Evolutionary conservation across 2,329 filamentous ascomycete species (phyloP).

Genomic region (Cladosporium halotolerans): DNA sequence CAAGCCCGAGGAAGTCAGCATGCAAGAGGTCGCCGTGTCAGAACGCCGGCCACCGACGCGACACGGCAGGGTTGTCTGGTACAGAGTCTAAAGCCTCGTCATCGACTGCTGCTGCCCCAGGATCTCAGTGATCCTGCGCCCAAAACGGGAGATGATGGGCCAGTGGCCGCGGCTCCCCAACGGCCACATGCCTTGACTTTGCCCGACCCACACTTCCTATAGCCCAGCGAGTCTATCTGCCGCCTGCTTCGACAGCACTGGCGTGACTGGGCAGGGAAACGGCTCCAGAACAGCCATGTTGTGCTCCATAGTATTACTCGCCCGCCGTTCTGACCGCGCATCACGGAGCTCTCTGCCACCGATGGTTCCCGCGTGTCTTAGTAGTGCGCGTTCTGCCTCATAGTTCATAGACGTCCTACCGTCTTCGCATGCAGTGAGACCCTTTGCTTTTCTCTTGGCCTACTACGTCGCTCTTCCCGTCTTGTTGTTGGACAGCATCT

Average conservation of each 20-base stretch:
- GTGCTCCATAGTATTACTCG: neutral
- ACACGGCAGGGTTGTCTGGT: too few relatives aligned
- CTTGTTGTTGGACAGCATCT: neutral
- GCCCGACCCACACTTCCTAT: conserved; percentile 2
- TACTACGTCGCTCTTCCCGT: neutral
- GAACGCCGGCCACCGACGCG: conserved; percentile 1
- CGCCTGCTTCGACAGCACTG: neutral
- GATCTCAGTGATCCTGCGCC: neutral
- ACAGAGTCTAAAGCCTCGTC: neutral
- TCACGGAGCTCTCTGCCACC: conserved; percentile 7
- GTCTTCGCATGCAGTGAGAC: neutral
- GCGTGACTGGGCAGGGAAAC: neutral
- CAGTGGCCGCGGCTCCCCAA: conserved; percentile 8
- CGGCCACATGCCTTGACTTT: conserved; percentile 2
- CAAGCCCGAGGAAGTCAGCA: too few relatives aligned
- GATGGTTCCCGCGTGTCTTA: neutral
- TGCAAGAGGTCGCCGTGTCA: neutral
- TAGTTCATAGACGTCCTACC: conserved; percentile 1
- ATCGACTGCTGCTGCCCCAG: conserved; percentile 1
- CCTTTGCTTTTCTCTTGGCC: conserved; percentile 5
- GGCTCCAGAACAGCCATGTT: neutral
- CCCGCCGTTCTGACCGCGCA: neutral
- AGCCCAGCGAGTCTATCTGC: neutral
- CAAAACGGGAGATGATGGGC: neutral
- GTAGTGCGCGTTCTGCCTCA: neutral